These are phyloP conservation scores for Neurospora tetrasperma DNA, from an alignment of 495 filamentous ascomycete genomes.

Conservation along the genomic window DNA sequence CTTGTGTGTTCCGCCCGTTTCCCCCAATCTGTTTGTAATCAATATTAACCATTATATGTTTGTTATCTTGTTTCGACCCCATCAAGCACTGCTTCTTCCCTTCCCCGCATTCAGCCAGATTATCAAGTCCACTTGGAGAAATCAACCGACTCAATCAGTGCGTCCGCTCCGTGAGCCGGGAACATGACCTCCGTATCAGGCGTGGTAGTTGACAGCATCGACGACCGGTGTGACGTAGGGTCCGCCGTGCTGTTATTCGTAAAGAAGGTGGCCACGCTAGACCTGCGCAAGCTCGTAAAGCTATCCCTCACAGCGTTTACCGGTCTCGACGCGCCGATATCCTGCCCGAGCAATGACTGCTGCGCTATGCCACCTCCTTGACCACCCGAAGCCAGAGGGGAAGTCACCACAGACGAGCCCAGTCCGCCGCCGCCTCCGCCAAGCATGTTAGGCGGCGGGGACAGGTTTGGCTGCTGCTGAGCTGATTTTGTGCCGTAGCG, in stretches of 20 bases:
- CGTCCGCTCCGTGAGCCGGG: slow-evolving; percentile 30
- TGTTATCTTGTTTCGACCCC: not conserved
- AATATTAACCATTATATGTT: not conserved
- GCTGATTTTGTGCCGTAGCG: slow-evolving; percentile 29
- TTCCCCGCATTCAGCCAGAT: not conserved
- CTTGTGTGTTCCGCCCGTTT: not conserved
- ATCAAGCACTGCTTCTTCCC: not conserved
- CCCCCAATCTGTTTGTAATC: not conserved
- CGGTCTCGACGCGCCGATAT: slow-evolving; percentile 20
- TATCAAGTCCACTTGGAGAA: slow-evolving; percentile 49
- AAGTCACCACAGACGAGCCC: not conserved
- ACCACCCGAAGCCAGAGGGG: not conserved
- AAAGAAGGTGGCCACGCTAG: slow-evolving; percentile 47
- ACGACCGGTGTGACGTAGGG: slow-evolving; percentile 39
- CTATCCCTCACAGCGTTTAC: slow-evolving; percentile 39
- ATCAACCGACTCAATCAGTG: slow-evolving; percentile 45
- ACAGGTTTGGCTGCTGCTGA: slow-evolving; percentile 25
- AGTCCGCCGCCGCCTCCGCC: slow-evolving; percentile 5
- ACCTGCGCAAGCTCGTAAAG: slow-evolving; percentile 38
- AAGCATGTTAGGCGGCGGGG: slow-evolving; percentile 31
- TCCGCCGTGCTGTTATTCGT: slow-evolving; percentile 36
- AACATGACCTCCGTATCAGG: slow-evolving; percentile 36
- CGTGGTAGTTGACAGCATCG: slow-evolving; percentile 38
- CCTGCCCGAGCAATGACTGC: slow-evolving; percentile 6
- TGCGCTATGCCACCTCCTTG: slow-evolving; percentile 9